Conservation (phyloP, 1,284 basidiomycete species). For the Sporisorium graminicola region DNA sequence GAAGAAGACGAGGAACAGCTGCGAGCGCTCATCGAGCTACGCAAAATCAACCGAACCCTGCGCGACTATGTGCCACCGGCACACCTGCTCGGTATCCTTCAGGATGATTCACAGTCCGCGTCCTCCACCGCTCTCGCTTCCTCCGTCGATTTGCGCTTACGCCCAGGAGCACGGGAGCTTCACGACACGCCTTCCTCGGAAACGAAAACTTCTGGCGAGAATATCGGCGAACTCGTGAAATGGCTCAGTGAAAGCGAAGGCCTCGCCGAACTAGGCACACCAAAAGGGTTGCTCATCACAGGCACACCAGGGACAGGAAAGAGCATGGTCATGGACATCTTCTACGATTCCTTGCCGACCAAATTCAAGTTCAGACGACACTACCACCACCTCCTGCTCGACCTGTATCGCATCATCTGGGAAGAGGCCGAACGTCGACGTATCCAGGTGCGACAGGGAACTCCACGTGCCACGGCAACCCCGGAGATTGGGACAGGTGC, state of each 20-base stretch:
- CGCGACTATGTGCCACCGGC: slow-evolving; percentile 74
- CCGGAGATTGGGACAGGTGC: slow-evolving; percentile 51
- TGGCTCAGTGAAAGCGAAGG: slow-evolving; percentile 76
- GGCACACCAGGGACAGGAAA: slow-evolving; percentile 75
- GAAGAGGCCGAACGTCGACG: slow-evolving; percentile 73
- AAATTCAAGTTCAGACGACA: slow-evolving; percentile 77
- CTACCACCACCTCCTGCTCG: slow-evolving; percentile 79
- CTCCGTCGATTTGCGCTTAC: slow-evolving; percentile 27
- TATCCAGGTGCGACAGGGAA: slow-evolving; percentile 51
- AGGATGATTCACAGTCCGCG: slow-evolving; percentile 27
- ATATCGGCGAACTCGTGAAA: slow-evolving; percentile 72
- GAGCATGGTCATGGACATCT: slow-evolving; percentile 78
- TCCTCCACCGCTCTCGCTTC: slow-evolving; percentile 32
- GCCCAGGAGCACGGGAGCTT: slow-evolving; percentile 16
- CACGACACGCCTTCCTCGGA: slow-evolving; percentile 15
- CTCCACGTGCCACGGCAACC: slow-evolving; percentile 43
- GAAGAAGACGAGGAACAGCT: slow-evolving; percentile 78
- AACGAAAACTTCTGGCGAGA: slow-evolving; percentile 24
- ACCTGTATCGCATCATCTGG: slow-evolving; percentile 78
- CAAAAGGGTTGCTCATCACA: slow-evolving; percentile 74
- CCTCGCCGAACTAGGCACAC: slow-evolving; percentile 75
- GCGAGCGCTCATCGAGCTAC: slow-evolving; percentile 76
- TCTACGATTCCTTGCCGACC: slow-evolving; percentile 76
- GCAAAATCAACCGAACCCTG: slow-evolving; percentile 73
- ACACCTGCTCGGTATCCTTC: slow-evolving; percentile 62